These are phyloP conservation scores for Apiotrichum domesticum DNA, from an alignment of 1,284 basidiomycete genomes.

Conservation along the genomic window DNA sequence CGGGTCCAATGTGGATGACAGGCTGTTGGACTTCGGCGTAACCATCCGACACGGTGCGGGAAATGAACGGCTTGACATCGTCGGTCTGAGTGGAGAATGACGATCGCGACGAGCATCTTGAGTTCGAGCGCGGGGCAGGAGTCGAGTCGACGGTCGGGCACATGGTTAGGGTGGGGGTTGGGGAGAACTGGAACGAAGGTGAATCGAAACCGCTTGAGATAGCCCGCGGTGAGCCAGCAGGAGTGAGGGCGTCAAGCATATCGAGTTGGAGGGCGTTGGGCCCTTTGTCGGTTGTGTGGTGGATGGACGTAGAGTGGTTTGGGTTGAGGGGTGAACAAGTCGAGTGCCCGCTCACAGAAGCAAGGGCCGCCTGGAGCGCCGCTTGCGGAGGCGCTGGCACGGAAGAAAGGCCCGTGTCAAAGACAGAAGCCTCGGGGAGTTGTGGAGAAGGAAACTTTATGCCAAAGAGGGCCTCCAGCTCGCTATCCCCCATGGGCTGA, in stretches of 20 bases:
- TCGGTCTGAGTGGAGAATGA: conserved; percentile 9
- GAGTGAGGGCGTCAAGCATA: conserved; percentile 6
- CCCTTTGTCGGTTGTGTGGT: neutral
- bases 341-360: neutral
- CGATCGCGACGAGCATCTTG: conserved; percentile 15
- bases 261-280: conserved; percentile 15
- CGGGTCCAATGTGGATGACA: neutral
- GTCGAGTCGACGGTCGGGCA: conserved; percentile 11
- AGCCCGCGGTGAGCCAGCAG: conserved; percentile 1
- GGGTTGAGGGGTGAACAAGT: neutral
- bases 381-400: neutral
- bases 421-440: conserved; percentile 3
- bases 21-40: neutral
- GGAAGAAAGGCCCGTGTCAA: conserved; percentile 9
- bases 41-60: no score
- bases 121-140: conserved; percentile 13
- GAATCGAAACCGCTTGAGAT: conserved; percentile 9
- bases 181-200: conserved; percentile 16
- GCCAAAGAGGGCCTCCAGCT: conserved; percentile 5
- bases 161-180: conserved; percentile 14
- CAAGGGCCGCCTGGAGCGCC: neutral
- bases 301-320: neutral
- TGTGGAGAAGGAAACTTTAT: conserved; percentile 8
- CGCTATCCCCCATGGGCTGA: neutral
- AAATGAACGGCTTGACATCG: neutral